phyloP scores from a whole-genome alignment of 345 rosid species.

The Luvunga scandens region DNA sequence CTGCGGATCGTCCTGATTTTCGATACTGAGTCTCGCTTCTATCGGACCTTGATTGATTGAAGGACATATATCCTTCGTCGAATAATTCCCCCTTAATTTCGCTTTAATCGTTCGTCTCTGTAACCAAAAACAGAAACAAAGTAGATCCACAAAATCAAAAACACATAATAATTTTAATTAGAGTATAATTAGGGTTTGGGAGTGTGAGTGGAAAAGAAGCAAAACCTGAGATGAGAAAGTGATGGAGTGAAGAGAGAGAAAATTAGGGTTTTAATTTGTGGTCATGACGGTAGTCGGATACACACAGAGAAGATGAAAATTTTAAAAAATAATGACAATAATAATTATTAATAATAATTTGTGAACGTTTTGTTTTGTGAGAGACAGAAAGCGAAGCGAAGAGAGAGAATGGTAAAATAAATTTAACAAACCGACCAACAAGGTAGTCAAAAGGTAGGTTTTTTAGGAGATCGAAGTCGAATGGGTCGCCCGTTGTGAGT shows the following conservation, averaged over 20 bases:
- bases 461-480: conserved; percentile 51
- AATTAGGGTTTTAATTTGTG: conserved; percentile 76
- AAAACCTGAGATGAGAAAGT: conserved; percentile 25
- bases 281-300: conserved; percentile 36
- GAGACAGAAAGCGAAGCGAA: background rate
- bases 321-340: background rate
- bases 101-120: conserved; percentile 16
- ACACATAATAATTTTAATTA: background rate
- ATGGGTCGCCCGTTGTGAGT: conserved; percentile 24
- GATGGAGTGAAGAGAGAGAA: conserved; percentile 19
- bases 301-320: conserved; percentile 13
- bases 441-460: conserved; percentile 53
- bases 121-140: conserved; percentile 13
- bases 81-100: conserved; percentile 17
- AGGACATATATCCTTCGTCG: conserved; percentile 77
- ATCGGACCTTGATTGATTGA: conserved; percentile 89
- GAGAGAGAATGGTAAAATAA: conserved; percentile 8
- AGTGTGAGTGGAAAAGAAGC: background rate
- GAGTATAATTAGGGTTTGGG: conserved; percentile 15
- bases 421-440: conserved; percentile 24
- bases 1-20: conserved; percentile 70
- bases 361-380: background rate
- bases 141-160: conserved; percentile 24
- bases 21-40: conserved; percentile 68
- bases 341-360: background rate